A percentile compares a stretch with the other conserved stretches of the same genome.
These are phyloP conservation scores for Starmerella bacillaris DNA, from an alignment of 805 yeast species.

Conservation along the genomic window DNA sequence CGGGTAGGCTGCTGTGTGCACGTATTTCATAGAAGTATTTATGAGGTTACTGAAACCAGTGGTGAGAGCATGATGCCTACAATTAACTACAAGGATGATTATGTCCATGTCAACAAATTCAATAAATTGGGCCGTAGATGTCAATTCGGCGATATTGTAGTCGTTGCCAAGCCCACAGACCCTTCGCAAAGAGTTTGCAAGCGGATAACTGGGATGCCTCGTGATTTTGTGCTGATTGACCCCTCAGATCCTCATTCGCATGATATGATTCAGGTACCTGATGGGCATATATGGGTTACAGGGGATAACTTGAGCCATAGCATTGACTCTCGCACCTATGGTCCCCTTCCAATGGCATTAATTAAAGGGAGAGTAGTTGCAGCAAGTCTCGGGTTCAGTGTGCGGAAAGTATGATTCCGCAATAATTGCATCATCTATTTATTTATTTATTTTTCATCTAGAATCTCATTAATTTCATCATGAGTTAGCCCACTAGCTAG, in stretches of 20 bases:
- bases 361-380: constrained; percentile 57
- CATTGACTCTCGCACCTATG: constrained; percentile 74
- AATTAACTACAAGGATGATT: constrained; percentile 52
- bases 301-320: constrained; percentile 86
- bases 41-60: constrained; percentile 61
- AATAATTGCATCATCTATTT: too few species aligned
- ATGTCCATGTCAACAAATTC: constrained; percentile 53
- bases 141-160: constrained; percentile 69
- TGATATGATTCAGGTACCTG: constrained; percentile 56
- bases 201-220: constrained; percentile 90
- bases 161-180: constrained; percentile 77
- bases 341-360: constrained; percentile 75
- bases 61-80: constrained; percentile 97
- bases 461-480: too few species aligned
- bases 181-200: constrained; percentile 78
- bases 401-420: too few species aligned
- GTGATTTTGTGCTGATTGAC: constrained; percentile 65
- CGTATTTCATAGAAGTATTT: constrained; percentile 44
- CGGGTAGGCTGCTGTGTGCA: constrained; percentile 32
- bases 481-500: too few species aligned
- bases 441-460: too few species aligned
- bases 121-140: constrained; percentile 47
- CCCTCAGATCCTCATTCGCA: constrained; percentile 33
- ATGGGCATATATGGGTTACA: constrained; percentile 93
- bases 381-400: neutral